These are phyloP conservation scores for Diaporthe aspalathi DNA, from an alignment of 2,329 filamentous ascomycete species.

Conservation along the genomic window DNA sequence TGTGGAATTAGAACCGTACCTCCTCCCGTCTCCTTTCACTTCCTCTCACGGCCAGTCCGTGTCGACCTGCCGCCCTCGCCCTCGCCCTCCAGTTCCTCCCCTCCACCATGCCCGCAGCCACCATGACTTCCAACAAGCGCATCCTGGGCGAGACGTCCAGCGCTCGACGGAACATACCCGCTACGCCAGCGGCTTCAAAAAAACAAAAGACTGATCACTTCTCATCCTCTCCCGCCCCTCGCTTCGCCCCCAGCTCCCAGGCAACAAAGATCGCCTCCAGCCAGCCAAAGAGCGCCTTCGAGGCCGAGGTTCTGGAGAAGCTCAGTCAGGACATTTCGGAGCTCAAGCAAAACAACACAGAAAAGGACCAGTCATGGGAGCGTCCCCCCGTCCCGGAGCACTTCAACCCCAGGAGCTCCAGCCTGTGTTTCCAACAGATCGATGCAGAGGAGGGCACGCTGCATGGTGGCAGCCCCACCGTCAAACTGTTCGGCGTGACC, in stretches of 20 bases:
- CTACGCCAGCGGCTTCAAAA: conserved; percentile 73
- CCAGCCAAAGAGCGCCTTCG: conserved; percentile 90
- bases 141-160: conserved; percentile 76
- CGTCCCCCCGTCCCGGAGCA: conserved; percentile 63
- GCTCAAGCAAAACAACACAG: conserved; percentile 86
- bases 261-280: conserved; percentile 76
- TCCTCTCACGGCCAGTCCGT: conserved; percentile 6
- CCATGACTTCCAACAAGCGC: conserved; percentile 75
- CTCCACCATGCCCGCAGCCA: conserved; percentile 56
- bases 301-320: conserved; percentile 94
- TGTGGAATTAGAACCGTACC: neutral
- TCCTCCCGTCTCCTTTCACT: neutral
- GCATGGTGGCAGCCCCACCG: conserved; percentile 77
- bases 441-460: conserved; percentile 92
- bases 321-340: conserved; percentile 92
- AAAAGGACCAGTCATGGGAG: conserved; percentile 95
- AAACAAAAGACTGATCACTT: conserved; percentile 82
- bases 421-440: conserved; percentile 92
- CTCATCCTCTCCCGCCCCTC: conserved; percentile 65
- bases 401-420: conserved; percentile 70
- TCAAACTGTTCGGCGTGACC: conserved; percentile 95
- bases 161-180: conserved; percentile 69
- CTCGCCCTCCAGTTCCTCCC: conserved; percentile 16
- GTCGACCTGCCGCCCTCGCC: conserved; percentile 20
- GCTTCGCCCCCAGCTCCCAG: conserved; percentile 72